These are phyloP conservation scores for Ettlia oleoabundans DNA, from an alignment of 139 green algal genomes.

Conservation along the genomic window DNA sequence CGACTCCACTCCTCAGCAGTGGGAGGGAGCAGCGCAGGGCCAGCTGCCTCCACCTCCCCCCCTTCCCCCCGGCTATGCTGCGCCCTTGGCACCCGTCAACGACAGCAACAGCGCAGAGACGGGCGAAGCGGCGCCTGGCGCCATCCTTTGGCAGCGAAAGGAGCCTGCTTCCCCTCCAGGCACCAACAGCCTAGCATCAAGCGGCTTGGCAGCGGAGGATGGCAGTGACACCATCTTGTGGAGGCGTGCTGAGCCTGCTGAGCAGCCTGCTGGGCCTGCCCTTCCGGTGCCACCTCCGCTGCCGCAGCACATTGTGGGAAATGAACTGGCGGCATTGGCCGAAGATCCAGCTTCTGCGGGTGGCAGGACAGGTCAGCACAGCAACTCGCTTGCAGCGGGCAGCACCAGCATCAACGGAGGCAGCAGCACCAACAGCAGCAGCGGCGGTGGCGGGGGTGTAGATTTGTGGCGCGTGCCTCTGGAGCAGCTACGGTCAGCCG, in stretches of 20 bases:
- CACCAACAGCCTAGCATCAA: too few species aligned
- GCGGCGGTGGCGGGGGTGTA: too few species aligned
- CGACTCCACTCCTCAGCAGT: not conserved
- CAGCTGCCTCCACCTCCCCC: not conserved
- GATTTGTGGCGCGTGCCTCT: conserved; percentile 24
- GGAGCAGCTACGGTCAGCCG: not conserved
- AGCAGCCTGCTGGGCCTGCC: too few species aligned
- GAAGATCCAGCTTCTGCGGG: not conserved
- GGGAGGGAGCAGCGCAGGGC: too few species aligned
- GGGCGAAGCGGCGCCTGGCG: not conserved
- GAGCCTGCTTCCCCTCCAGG: too few species aligned
- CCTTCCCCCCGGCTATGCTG: not conserved
- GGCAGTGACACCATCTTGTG: not conserved
- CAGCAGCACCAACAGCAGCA: not conserved
- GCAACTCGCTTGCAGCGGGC: too few species aligned
- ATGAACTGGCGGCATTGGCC: too few species aligned
- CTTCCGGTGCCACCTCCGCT: too few species aligned
- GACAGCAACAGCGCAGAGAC: not conserved
- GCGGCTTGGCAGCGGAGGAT: not conserved
- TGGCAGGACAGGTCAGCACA: too few species aligned
- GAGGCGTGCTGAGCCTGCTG: not conserved
- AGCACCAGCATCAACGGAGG: not conserved
- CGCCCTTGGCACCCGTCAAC: not conserved
- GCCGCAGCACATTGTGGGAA: too few species aligned
- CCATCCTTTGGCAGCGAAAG: conserved; percentile 14